A percentile compares a stretch with the other conserved stretches of the same genome.
Conservation (phyloP, 345 rosid genomes). For the Arabidopsis suecica region DNA sequence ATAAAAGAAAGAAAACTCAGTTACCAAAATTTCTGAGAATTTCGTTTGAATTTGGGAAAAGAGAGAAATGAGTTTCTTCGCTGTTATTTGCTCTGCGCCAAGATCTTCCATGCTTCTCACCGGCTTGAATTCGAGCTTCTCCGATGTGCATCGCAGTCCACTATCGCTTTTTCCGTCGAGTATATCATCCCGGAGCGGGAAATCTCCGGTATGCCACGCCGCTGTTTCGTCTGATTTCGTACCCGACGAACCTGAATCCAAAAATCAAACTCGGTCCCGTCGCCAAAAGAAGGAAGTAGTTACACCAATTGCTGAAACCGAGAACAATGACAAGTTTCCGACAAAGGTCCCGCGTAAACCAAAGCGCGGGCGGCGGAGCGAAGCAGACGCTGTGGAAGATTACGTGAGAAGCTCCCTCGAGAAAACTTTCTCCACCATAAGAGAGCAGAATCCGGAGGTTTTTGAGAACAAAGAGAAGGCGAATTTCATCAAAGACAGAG, state of each 20-base stretch:
- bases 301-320: slow-evolving; percentile 28
- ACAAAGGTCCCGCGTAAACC: slow-evolving; percentile 60
- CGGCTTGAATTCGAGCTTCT: not conserved
- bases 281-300: slow-evolving; percentile 30
- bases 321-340: slow-evolving; percentile 43
- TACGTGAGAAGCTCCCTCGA: slow-evolving; percentile 72
- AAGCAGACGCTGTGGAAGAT: slow-evolving; percentile 85
- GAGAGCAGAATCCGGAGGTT: slow-evolving; percentile 58
- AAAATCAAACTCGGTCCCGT: slow-evolving; percentile 31
- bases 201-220: slow-evolving; percentile 40
- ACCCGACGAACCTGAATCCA: slow-evolving; percentile 50
- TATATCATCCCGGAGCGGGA: slow-evolving; percentile 11
- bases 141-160: not conserved
- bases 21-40: not conserved
- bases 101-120: slow-evolving; percentile 30
- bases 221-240: slow-evolving; percentile 53
- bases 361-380: slow-evolving; percentile 79
- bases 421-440: slow-evolving; percentile 66
- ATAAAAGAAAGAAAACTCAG: no score
- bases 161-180: not conserved
- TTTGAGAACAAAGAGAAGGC: slow-evolving; percentile 53
- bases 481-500: slow-evolving; percentile 58
- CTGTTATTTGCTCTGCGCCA: slow-evolving; percentile 36
- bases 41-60: slow-evolving; percentile 1
- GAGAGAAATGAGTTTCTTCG: slow-evolving; percentile 29